Conservation (phyloP, 202 grass and related monocot genomes). For the Brachypodium distachyon region DNA sequence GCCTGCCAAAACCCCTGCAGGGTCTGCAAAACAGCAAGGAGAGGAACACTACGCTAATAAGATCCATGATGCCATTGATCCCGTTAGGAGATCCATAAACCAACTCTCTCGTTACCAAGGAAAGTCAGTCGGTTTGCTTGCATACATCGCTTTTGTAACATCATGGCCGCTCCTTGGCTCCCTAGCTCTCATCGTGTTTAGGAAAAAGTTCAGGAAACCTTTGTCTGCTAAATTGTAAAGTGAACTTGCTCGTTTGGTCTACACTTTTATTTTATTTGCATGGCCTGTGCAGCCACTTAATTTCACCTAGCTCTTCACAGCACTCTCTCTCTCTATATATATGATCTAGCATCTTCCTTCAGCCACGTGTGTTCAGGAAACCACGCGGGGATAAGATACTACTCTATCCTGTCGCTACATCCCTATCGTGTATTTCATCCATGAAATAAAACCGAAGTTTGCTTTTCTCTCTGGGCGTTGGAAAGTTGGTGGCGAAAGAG, state of each 20-base stretch:
- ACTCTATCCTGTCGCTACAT: background rate
- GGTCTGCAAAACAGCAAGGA: slow-evolving; percentile 4
- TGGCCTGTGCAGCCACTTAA: background rate
- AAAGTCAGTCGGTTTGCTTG: slow-evolving; percentile 76
- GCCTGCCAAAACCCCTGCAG: background rate
- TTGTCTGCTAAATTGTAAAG: slow-evolving; percentile 14
- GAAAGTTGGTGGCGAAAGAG: background rate
- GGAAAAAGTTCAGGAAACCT: slow-evolving; percentile 46
- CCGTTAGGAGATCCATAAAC: slow-evolving; percentile 68
- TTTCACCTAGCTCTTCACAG: background rate
- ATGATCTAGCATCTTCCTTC: background rate
- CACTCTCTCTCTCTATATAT: too few relatives aligned
- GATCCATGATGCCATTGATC: slow-evolving; percentile 40
- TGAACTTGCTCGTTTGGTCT: background rate
- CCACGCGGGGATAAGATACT: background rate
- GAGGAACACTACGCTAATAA: slow-evolving; percentile 8
- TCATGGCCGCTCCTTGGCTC: slow-evolving; percentile 85
- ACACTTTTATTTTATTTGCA: background rate
- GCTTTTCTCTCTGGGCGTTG: background rate
- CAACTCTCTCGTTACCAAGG: slow-evolving; percentile 45
- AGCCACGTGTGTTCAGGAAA: background rate
- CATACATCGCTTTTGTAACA: slow-evolving; percentile 70
- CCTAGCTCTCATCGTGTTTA: slow-evolving; percentile 51
- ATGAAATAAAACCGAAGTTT: too few relatives aligned
- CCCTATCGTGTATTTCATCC: background rate